Base-by-base conservation (phyloP, 331 rosid genomes). In the Pyracantha coccinea region DNA sequence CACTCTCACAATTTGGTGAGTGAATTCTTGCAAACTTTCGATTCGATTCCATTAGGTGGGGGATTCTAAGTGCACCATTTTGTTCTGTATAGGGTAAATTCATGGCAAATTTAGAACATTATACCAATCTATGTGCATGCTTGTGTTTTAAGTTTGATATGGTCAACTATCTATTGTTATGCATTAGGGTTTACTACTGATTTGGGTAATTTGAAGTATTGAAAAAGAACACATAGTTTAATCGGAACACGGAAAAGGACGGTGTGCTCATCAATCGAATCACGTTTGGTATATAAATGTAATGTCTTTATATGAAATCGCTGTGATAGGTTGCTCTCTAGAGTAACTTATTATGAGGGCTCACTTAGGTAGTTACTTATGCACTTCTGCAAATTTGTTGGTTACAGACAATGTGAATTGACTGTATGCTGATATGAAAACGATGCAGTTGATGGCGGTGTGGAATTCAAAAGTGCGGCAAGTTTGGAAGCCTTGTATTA, bases 401-500 rank as follows among this genome's bases (percentile, higher is more conserved):
- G 23, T 71, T 70, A 24, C 17, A 41, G 62, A 65, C 73, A 74
- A 24, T 58, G 38, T 41, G 54, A 71, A 60, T 27, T 84, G 79
- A 72, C 62, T 15, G 1, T 20, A 44, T 62, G 54, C 53, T 58
- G 67, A 50, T 64, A 29, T 81, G 75, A 44, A 60, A 73, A 68
- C 85, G 54, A 11, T 80, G 88, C 93, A 93, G 98, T 80, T 93
- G 85, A 75, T 84, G 85, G 71, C 76, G 4, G 91, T 86, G 52
- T 93, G 98, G 98, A 88, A 55, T 69, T 80, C 80, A 27, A 86
- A 74, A 63, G 85, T 62, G 78, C 85, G 20, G 76, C 80, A 80
- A 75, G 88, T 63, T 28, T 93, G 98, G 98, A 87, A 81, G 80
- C 93, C 96, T 19, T 93, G 98, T 78, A 84, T 89, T 41, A 73